phyloP scores from a whole-genome alignment of 2,329 filamentous ascomycete species.

The Lecanicillium sp. region DNA sequence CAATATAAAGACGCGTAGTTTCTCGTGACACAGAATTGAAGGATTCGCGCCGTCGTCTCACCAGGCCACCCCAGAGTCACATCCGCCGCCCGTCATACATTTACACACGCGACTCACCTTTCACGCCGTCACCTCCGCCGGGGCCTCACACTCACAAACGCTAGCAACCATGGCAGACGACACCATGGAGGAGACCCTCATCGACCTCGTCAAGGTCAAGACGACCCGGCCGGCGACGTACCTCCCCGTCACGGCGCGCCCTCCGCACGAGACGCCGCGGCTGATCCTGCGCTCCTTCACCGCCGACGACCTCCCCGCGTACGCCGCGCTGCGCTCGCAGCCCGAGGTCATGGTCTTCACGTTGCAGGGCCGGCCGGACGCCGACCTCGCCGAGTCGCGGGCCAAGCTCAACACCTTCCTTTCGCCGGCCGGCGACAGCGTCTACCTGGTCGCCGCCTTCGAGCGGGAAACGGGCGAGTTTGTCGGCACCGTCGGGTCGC shows the following conservation, averaged over 20 bases:
- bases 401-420: slow-evolving; percentile 34
- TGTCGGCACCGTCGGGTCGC: slow-evolving; percentile 44
- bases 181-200: not conserved
- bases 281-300: slow-evolving; percentile 48
- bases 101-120: no score
- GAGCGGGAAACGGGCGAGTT: slow-evolving; percentile 42
- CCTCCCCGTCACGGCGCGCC: slow-evolving; percentile 33
- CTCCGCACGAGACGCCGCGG: slow-evolving; percentile 43
- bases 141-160: no score
- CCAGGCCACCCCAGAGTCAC: not conserved
- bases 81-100: no score
- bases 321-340: slow-evolving; percentile 49
- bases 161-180: not conserved
- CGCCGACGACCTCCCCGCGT: slow-evolving; percentile 42
- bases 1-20: no score
- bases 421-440: slow-evolving; percentile 42
- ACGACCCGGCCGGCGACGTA: slow-evolving; percentile 40
- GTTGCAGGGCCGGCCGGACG: slow-evolving; percentile 34
- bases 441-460: slow-evolving; percentile 53
- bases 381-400: slow-evolving; percentile 37
- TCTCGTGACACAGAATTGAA: no score
- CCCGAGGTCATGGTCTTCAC: slow-evolving; percentile 60
- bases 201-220: slow-evolving; percentile 34
- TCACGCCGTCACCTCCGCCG: no score
- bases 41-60: no score